Base-by-base conservation (phyloP, 495 filamentous ascomycete genomes). In the Podospora pseudoanserina region DNA sequence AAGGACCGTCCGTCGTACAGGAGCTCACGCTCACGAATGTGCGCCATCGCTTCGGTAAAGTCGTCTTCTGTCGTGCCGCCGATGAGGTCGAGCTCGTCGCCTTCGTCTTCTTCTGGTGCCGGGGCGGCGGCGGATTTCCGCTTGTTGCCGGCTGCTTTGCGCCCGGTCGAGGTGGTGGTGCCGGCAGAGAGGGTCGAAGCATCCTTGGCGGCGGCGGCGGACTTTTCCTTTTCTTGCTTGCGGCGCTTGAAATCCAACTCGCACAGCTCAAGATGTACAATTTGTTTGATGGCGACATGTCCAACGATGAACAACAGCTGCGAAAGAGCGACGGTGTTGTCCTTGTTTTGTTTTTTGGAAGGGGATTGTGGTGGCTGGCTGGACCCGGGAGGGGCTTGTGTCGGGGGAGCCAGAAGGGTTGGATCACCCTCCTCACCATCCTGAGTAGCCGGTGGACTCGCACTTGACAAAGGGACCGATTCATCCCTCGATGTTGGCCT, bases 31-130 rank as follows among this genome's bases (percentile, higher is more conserved):
- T 99, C 95, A 62, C 95, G 90, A 71, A 99, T 96, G 73, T 94
- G 92, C 13, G 88, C 87, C 87, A 99, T 95, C 53, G 92, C 93
- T 75, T 99, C 95, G 9, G 92, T 94, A 78, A 99, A 99, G 78
- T 99, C 95, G 73, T 99, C 95, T 79, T 99, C 95, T 1, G 93
- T 96, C 0, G 95, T 99, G 65, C 95, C 95, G 34, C 94, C 94
- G 67, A 99, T 98, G 32, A 97, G 84, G 78, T 99, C 95, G 5
- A 99, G 85, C 76, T 99, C 95, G 74, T 97, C 92, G 66, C 85
- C 89, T 30, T 86, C 85, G 18, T 89, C 87, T 67, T 84, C 85
- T 67, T 83, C 82, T 80, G 90, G 89, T 13, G 73, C 54, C 53
- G 72, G 61, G 23, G 16, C 19, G 30, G 59, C 56, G 26, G 56